phyloP scores from a whole-genome alignment of 2,329 filamentous ascomycete species.

The Pestalotiopsis sp. region DNA sequence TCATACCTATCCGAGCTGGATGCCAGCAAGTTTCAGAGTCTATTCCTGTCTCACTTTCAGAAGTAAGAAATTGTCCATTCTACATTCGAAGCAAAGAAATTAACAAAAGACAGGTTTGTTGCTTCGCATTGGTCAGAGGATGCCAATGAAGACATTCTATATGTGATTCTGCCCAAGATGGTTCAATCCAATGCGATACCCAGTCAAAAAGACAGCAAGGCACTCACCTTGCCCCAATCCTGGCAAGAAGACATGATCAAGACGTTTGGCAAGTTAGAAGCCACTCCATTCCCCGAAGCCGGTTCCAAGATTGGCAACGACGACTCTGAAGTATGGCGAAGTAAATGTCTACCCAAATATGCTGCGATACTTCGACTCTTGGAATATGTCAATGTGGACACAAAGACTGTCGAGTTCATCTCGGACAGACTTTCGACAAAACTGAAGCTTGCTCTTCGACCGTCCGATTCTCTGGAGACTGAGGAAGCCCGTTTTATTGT shows the following conservation, averaged over 20 bases:
- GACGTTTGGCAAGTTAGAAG: slow-evolving; percentile 68
- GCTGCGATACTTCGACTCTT: slow-evolving; percentile 68
- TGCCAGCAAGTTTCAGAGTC: slow-evolving; percentile 71
- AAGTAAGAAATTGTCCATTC: slow-evolving; percentile 60
- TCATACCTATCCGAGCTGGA: slow-evolving; percentile 78
- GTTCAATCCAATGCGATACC: slow-evolving; percentile 58
- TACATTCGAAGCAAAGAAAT: slow-evolving; percentile 11
- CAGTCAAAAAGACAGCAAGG: slow-evolving; percentile 52
- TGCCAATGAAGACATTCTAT: slow-evolving; percentile 68
- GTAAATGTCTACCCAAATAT: slow-evolving; percentile 67
- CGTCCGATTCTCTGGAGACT: slow-evolving; percentile 59
- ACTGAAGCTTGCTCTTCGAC: slow-evolving; percentile 65
- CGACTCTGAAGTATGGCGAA: slow-evolving; percentile 63
- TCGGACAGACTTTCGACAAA: slow-evolving; percentile 67
- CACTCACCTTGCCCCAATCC: slow-evolving; percentile 60
- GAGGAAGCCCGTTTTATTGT: slow-evolving; percentile 73
- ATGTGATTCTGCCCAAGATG: slow-evolving; percentile 69
- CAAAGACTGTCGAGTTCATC: slow-evolving; percentile 68
- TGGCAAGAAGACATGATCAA: slow-evolving; percentile 76
- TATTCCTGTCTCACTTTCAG: slow-evolving; percentile 83
- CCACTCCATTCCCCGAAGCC: slow-evolving; percentile 66
- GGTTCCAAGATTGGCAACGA: slow-evolving; percentile 55
- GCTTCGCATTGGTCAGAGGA: slow-evolving; percentile 71
- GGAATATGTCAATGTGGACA: slow-evolving; percentile 63
- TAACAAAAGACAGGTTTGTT: slow-evolving; percentile 66